phyloP scores from a whole-genome alignment of 208 protist genomes.

The Trypanosoma cruzi region DNA sequence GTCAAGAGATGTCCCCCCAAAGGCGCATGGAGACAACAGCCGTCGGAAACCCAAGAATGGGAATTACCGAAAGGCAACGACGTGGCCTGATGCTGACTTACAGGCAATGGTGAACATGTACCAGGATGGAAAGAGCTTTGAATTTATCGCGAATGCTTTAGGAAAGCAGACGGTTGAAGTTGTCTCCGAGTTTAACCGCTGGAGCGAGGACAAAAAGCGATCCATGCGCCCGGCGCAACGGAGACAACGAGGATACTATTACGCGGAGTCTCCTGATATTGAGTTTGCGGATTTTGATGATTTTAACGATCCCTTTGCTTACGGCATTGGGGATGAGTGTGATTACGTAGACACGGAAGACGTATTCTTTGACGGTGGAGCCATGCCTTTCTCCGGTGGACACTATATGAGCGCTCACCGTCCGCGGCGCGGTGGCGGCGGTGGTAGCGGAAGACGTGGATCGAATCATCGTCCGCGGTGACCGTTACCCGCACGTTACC shows the following conservation, averaged over 20 bases:
- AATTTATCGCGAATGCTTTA: conserved; percentile 91
- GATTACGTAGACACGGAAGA: conserved; percentile 25
- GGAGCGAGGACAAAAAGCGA: conserved; percentile 62
- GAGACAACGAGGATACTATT: conserved; percentile 46
- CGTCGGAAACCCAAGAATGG: conserved; percentile 13
- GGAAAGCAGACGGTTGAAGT: conserved; percentile 65
- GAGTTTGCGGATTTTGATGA: conserved; percentile 39
- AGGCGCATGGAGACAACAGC: conserved; percentile 15
- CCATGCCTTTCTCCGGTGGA: conserved; percentile 55
- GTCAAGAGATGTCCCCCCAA: conserved; percentile 16
- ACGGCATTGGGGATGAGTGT: conserved; percentile 32
- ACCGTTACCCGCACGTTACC: no score
- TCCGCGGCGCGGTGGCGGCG: conserved; percentile 15
- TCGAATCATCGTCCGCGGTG: conserved; percentile 15
- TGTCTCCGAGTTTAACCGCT: conserved; percentile 84
- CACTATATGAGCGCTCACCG: conserved; percentile 66
- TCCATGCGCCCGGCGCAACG: conserved; percentile 24
- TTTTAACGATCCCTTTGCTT: conserved; percentile 50
- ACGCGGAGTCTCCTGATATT: conserved; percentile 73
- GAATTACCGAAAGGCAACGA: conserved; percentile 41
- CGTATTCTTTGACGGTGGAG: conserved; percentile 36
- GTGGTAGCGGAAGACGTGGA: conserved; percentile 13
- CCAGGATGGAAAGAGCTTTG: conserved; percentile 91
- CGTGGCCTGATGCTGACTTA: conserved; percentile 73
- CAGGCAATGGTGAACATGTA: conserved; percentile 91